phyloP scores from a whole-genome alignment of 2,329 filamentous ascomycete species.

The Corniculantispora saksenae region DNA sequence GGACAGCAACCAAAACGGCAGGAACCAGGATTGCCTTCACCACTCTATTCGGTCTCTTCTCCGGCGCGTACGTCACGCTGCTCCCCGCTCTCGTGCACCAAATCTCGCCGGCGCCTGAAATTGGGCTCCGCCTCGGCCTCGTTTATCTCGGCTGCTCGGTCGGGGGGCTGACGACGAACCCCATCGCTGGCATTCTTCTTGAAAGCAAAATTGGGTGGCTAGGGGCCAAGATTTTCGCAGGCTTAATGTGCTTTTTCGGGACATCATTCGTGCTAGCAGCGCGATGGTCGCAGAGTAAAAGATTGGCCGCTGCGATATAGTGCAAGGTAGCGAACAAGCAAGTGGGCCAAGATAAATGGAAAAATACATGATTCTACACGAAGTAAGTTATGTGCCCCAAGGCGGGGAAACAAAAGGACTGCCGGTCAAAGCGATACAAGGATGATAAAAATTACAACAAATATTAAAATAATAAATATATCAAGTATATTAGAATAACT shows the following conservation, averaged over 20 bases:
- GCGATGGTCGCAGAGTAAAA: neutral
- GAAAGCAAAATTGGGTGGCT: constrained; percentile 16
- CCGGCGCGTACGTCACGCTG: constrained; percentile 31
- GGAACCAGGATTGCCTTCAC: constrained; percentile 29
- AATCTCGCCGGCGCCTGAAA: constrained; percentile 53
- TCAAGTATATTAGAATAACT: too few species aligned
- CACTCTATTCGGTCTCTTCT: constrained; percentile 31
- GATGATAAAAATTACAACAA: too few species aligned
- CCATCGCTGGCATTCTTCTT: constrained; percentile 24
- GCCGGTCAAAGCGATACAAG: too few species aligned
- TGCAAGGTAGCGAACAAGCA: neutral
- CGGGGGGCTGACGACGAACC: constrained; percentile 22
- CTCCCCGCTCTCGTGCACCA: constrained; percentile 36
- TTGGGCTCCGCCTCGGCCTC: constrained; percentile 53
- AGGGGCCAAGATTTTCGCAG: constrained; percentile 22
- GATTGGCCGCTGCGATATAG: constrained; percentile 19
- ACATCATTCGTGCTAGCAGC: neutral
- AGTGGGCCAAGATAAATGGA: too few species aligned
- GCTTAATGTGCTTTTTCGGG: neutral
- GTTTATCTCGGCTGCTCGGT: constrained; percentile 20
- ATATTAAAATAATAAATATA: too few species aligned
- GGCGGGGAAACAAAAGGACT: too few species aligned
- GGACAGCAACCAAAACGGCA: constrained; percentile 29
- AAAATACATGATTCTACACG: too few species aligned
- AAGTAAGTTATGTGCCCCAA: too few species aligned